Conservation (phyloP, 495 filamentous ascomycete species). For the Hypoxylon trugodes region DNA sequence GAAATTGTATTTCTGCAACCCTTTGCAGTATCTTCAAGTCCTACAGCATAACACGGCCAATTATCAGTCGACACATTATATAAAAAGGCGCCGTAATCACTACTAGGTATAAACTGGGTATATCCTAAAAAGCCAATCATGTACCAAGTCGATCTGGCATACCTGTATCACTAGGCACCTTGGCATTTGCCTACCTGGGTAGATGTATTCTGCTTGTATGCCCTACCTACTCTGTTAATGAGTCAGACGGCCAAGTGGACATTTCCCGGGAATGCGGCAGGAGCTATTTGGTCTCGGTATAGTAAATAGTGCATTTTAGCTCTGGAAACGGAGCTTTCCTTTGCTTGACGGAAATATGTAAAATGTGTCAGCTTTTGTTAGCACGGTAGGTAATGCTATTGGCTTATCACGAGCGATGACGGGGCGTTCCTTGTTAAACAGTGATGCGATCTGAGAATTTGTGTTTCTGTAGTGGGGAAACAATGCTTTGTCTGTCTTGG, state of each 20-base stretch:
- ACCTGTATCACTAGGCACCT: constrained; percentile 8
- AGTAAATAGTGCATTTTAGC: neutral
- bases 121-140: constrained; percentile 20
- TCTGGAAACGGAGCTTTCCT: neutral
- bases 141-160: neutral
- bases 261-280: neutral
- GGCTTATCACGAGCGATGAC: constrained; percentile 1
- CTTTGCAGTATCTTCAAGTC: neutral
- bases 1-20: neutral
- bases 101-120: neutral
- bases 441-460: constrained; percentile 15
- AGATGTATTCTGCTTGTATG: neutral
- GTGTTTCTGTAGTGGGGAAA: neutral
- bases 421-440: neutral
- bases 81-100: constrained; percentile 31
- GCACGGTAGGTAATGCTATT: no score
- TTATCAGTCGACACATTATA: constrained; percentile 26
- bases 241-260: constrained; percentile 24
- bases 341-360: neutral
- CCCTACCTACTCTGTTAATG: constrained; percentile 7
- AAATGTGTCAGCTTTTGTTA: constrained; percentile 3
- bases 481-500: neutral
- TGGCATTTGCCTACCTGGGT: constrained; percentile 22
- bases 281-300: neutral
- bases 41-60: constrained; percentile 26